Base-by-base conservation (phyloP, 768 basidiomycete genomes). In the Ramaria sp. region DNA sequence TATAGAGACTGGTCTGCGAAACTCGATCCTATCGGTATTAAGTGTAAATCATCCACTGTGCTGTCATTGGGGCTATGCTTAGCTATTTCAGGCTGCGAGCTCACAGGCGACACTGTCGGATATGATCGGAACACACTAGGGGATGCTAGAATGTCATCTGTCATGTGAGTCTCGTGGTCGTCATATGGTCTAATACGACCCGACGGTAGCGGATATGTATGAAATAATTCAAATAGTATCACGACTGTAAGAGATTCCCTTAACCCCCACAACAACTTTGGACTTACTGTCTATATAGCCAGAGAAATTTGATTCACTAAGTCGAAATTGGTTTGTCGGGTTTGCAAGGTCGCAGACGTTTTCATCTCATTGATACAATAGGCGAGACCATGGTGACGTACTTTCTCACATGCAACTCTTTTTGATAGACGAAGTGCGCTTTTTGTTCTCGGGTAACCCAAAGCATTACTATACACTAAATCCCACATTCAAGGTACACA, bases 231-330 rank as follows among this genome's bases (percentile, higher is more conserved):
- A 9, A 30, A 18, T 27, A 88, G 85, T 54, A 78, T 93, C 45
- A 88, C 89, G 20, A 93, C 90, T 47, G 89, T 88, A 64, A 68
- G 72, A 47, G 27, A 36, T 27, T 18, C 3, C 38, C 20, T 51
- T 50, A 51, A 58, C 36, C 18, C 48, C 20, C 34, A 15, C 22
- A 51, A 24, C 42, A 52, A 7, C 22, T 50, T 56, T 57, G 20
- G 56, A 37, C 20, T 28, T n/a, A 18, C 10, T 18, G 15, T 18
- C 20, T 34, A 12, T 36, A 18, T 60, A 92, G 86, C 89, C 88
- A 1, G 95, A 99, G 69, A 99, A 99, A 68, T 94, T 91, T 86
- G 95, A 98, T 61, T 87, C 88, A 48, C 68, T 99, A 54, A 97
- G 94, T 5, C 75, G 95, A 42, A 86, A 82, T 61, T 94, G 87